Percentiles rank a stretch among this genome's conserved stretches.
Conservation (phyloP, 768 basidiomycete species). For the Russula lepida region DNA sequence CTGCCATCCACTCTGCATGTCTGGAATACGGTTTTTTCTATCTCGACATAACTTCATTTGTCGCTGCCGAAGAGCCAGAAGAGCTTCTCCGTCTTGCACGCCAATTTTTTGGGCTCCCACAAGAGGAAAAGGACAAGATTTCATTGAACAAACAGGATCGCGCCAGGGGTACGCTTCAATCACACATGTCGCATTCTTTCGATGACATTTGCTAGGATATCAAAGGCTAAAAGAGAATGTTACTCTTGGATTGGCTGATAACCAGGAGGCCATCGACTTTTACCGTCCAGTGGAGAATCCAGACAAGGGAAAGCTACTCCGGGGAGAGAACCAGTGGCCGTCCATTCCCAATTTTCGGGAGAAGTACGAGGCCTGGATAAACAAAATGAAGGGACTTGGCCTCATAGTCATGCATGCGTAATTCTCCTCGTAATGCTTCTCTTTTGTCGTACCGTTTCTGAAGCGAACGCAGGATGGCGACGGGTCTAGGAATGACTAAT, state of each 20-base stretch:
- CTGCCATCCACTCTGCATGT: slow-evolving; percentile 65
- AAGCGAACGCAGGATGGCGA: slow-evolving; percentile 54
- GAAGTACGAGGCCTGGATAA: slow-evolving; percentile 66
- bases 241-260: slow-evolving; percentile 76
- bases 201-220: slow-evolving; percentile 48
- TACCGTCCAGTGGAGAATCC: slow-evolving; percentile 66
- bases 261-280: slow-evolving; percentile 79
- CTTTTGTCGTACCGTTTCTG: neutral
- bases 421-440: neutral
- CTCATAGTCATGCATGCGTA: slow-evolving; percentile 81
- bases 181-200: neutral
- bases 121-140: slow-evolving; percentile 55
- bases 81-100: slow-evolving; percentile 57
- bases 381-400: slow-evolving; percentile 81
- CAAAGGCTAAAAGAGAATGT: slow-evolving; percentile 75
- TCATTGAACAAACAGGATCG: slow-evolving; percentile 57
- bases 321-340: slow-evolving; percentile 90
- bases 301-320: slow-evolving; percentile 60
- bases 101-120: slow-evolving; percentile 63
- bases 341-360: slow-evolving; percentile 46
- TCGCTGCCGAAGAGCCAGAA: slow-evolving; percentile 50
- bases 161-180: slow-evolving; percentile 57
- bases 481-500: slow-evolving; percentile 62
- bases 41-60: slow-evolving; percentile 55
- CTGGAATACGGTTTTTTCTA: slow-evolving; percentile 86